Conservation (phyloP, 2,329 filamentous ascomycete genomes). For the Pestalotiopsis sp. region DNA sequence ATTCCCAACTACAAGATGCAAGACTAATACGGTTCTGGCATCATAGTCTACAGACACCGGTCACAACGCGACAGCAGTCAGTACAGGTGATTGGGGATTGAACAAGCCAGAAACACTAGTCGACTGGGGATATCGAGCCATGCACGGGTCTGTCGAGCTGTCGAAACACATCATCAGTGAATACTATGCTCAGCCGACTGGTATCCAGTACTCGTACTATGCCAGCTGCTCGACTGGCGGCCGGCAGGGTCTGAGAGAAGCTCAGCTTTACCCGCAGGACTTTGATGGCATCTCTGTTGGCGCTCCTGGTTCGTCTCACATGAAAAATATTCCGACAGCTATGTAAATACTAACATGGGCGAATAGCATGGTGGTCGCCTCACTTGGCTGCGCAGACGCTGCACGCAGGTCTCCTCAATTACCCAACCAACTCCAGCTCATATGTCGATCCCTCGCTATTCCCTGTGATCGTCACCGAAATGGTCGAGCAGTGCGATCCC, state of each 20-base stretch:
- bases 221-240: constrained; percentile 63
- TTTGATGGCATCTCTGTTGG: constrained; percentile 62
- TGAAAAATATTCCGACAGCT: not conserved
- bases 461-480: constrained; percentile 40
- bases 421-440: constrained; percentile 39
- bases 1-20: not conserved
- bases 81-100: constrained; percentile 40
- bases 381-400: constrained; percentile 40
- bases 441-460: constrained; percentile 45
- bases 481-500: constrained; percentile 44
- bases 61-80: constrained; percentile 32
- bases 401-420: constrained; percentile 45
- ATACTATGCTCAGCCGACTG: constrained; percentile 45
- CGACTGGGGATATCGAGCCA: constrained; percentile 44
- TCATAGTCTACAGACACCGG: constrained; percentile 43
- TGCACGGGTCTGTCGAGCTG: constrained; percentile 52
- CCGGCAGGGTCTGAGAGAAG: constrained; percentile 57
- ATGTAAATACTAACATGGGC: not conserved
- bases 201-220: constrained; percentile 54
- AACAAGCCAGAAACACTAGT: constrained; percentile 35
- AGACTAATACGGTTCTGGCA: not conserved
- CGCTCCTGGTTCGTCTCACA: constrained; percentile 35
- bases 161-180: constrained; percentile 47
- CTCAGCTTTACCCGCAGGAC: constrained; percentile 54
- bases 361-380: constrained; percentile 48